A percentile compares a stretch with the other conserved stretches of the same genome.
These are phyloP conservation scores for Backusella tuberculispora DNA, from an alignment of 192 early-diverging fungal genomes.

Conservation along the genomic window DNA sequence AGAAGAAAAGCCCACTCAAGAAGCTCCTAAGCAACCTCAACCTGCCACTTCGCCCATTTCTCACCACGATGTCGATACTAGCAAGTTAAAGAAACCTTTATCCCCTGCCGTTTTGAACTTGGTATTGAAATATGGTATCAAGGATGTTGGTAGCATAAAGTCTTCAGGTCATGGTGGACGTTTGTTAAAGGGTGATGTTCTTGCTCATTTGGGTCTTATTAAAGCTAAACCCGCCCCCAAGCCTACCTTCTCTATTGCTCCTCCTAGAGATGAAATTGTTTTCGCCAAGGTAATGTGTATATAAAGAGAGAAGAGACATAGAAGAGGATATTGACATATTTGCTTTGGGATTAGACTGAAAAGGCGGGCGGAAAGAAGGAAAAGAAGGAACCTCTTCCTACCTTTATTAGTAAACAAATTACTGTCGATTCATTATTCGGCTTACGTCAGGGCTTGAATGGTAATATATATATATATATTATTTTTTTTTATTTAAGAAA, in stretches of 20 bases:
- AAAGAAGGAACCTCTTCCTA: slow-evolving; percentile 27
- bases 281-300: slow-evolving; percentile 36
- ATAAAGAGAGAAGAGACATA: neutral
- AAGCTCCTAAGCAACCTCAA: slow-evolving; percentile 31
- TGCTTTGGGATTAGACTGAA: too few relatives aligned
- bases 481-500: neutral
- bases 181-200: slow-evolving; percentile 77
- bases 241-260: slow-evolving; percentile 43
- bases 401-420: slow-evolving; percentile 58
- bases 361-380: slow-evolving; percentile 46
- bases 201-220: slow-evolving; percentile 66
- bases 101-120: slow-evolving; percentile 57
- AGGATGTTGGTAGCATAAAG: slow-evolving; percentile 50
- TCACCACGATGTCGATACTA: slow-evolving; percentile 40
- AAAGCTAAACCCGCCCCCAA: slow-evolving; percentile 51
- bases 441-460: slow-evolving; percentile 47
- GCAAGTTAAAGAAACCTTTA: slow-evolving; percentile 52
- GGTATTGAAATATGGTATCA: slow-evolving; percentile 55
- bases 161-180: slow-evolving; percentile 72
- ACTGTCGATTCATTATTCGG: slow-evolving; percentile 53
- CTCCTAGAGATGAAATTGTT: slow-evolving; percentile 44
- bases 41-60: slow-evolving; percentile 37
- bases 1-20: slow-evolving; percentile 12
- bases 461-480: slow-evolving; percentile 28
- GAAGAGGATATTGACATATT: too few relatives aligned